These are phyloP conservation scores for Lentinula boryana DNA, from an alignment of 768 basidiomycete genomes.

Conservation along the genomic window DNA sequence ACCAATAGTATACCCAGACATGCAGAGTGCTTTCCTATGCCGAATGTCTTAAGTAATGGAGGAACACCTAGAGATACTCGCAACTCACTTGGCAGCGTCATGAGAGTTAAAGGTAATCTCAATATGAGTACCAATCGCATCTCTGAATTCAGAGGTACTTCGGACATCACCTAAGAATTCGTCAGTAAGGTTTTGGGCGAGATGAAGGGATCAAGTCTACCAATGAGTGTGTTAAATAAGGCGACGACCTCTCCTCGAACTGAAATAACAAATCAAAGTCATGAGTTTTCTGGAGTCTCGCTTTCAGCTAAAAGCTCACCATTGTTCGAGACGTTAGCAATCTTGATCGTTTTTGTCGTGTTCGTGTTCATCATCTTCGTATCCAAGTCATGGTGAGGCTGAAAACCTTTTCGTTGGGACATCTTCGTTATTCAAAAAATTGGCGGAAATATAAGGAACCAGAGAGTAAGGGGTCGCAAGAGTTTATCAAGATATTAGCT, in stretches of 20 bases:
- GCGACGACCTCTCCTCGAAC: conserved; percentile 44
- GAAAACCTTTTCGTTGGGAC: conserved; percentile 13
- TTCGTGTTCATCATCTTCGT: conserved; percentile 24
- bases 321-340: conserved; percentile 40
- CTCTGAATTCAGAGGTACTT: conserved; percentile 35
- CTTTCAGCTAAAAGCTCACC: conserved; percentile 19
- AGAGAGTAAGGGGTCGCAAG: conserved; percentile 7
- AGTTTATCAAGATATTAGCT: conserved; percentile 6
- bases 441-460: not conserved
- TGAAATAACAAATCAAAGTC: conserved; percentile 8
- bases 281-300: not conserved
- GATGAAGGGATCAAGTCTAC: conserved; percentile 22
- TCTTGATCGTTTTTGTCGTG: conserved; percentile 31
- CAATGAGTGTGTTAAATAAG: conserved; percentile 53
- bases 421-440: conserved; percentile 15
- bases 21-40: conserved; percentile 57
- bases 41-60: conserved; percentile 5
- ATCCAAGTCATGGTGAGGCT: conserved; percentile 21
- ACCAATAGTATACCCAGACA: conserved; percentile 56
- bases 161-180: conserved; percentile 42
- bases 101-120: conserved; percentile 49
- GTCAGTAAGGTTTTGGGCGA: not conserved
- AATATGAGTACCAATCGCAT: conserved; percentile 31
- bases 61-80: not conserved
- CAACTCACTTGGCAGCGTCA: conserved; percentile 47